A percentile compares a stretch with the other conserved stretches of the same genome.
Evolutionary conservation across 805 yeast species (phyloP).

Genomic region (Spathaspora boniae): DNA sequence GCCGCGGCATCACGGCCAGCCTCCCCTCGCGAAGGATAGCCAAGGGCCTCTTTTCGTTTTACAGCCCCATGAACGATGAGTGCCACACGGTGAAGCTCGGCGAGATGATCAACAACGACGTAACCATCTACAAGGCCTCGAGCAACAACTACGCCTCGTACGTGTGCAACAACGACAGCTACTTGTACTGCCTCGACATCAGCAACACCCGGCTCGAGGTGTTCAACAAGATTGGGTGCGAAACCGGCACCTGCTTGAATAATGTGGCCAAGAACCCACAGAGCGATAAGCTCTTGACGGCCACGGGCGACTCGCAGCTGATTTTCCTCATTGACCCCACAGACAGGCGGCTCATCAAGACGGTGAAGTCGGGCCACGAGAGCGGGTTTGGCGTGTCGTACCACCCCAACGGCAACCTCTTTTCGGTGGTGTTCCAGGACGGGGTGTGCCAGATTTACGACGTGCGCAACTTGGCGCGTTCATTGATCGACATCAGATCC

Average conservation of each 20-base stretch:
- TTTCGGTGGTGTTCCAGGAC: slow-evolving; percentile 82
- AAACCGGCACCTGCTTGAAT: slow-evolving; percentile 65
- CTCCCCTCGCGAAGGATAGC: slow-evolving; percentile 26
- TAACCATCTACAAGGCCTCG: slow-evolving; percentile 45
- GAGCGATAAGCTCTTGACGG: slow-evolving; percentile 30
- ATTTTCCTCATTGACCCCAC: slow-evolving; percentile 55
- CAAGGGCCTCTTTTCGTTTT: slow-evolving; percentile 64
- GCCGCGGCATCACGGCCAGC: slow-evolving; percentile 7
- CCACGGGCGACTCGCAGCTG: slow-evolving; percentile 75
- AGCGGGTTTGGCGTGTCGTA: slow-evolving; percentile 82
- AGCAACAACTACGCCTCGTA: slow-evolving; percentile 47
- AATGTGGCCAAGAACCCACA: slow-evolving; percentile 63
- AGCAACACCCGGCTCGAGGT: slow-evolving; percentile 43
- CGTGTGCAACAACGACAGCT: slow-evolving; percentile 81
- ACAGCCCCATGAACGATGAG: slow-evolving; percentile 46
- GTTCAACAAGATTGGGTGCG: slow-evolving; percentile 41
- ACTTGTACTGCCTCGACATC: slow-evolving; percentile 63
- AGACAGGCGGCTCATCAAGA: slow-evolving; percentile 22
- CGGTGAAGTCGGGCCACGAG: slow-evolving; percentile 60
- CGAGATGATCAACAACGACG: slow-evolving; percentile 79
- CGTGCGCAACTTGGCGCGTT: slow-evolving; percentile 53
- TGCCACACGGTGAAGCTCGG: slow-evolving; percentile 61
- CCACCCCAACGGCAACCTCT: slow-evolving; percentile 68
- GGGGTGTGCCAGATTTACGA: slow-evolving; percentile 80
- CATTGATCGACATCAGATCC: slow-evolving; percentile 54